Evolutionary conservation across 1,284 basidiomycete species (phyloP).

Genomic region (Grifola frondosa): DNA sequence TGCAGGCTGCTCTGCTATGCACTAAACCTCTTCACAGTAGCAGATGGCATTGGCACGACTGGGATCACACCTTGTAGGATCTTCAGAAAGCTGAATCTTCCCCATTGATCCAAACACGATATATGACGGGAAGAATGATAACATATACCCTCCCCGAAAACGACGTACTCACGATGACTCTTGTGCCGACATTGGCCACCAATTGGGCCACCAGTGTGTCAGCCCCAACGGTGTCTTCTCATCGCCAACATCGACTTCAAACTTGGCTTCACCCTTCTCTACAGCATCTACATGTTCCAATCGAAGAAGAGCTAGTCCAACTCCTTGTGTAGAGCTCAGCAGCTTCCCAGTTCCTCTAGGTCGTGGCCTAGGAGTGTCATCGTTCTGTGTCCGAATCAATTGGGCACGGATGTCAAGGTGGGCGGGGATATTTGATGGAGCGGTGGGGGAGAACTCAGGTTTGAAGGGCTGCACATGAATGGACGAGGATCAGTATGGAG

Average conservation of each 20-base stretch:
- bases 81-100: no score
- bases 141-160: no score
- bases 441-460: slow-evolving; percentile 4
- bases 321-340: slow-evolving; percentile 52
- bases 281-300: slow-evolving; percentile 57
- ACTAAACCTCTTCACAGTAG: no score
- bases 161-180: no score
- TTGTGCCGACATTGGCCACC: slow-evolving; percentile 55
- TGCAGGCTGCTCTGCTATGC: no score
- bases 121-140: no score
- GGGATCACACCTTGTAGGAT: no score
- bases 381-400: slow-evolving; percentile 8
- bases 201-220: slow-evolving; percentile 62
- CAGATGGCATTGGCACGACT: no score
- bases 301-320: slow-evolving; percentile 70
- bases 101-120: no score
- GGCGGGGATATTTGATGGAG: no score
- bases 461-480: slow-evolving; percentile 1
- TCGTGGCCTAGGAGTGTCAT: slow-evolving; percentile 31
- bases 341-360: slow-evolving; percentile 70
- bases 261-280: slow-evolving; percentile 38
- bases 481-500: background rate
- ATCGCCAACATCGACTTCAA: slow-evolving; percentile 38
- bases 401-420: slow-evolving; percentile 24
- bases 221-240: slow-evolving; percentile 39